A percentile compares a stretch with the other conserved stretches of the same genome.
These are phyloP conservation scores for Yamadazyma kitorensis DNA, from an alignment of 805 yeast species.

Conservation along the genomic window DNA sequence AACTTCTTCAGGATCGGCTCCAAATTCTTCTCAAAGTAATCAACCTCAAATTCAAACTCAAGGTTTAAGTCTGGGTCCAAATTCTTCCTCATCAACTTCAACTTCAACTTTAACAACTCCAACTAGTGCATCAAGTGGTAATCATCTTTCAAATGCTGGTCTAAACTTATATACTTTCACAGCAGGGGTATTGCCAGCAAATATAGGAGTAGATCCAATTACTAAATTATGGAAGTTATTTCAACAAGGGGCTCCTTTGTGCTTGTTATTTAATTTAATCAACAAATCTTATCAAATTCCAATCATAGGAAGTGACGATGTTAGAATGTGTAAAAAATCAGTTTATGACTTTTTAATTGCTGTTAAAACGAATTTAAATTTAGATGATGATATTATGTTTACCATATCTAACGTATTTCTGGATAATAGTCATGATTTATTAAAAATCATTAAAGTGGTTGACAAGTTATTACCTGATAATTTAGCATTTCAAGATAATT, in stretches of 20 bases:
- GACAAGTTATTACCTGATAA: slow-evolving; percentile 43
- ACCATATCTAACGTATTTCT: slow-evolving; percentile 88
- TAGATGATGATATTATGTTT: slow-evolving; percentile 80
- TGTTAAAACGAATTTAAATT: slow-evolving; percentile 70
- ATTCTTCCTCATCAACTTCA: slow-evolving; percentile 6
- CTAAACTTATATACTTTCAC: slow-evolving; percentile 56
- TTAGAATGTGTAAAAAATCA: slow-evolving; percentile 80
- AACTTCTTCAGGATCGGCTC: slow-evolving; percentile 16
- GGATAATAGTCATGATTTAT: slow-evolving; percentile 72
- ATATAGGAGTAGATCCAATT: slow-evolving; percentile 81
- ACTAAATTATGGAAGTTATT: slow-evolving; percentile 85
- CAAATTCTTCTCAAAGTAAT: too few species aligned
- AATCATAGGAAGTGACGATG: slow-evolving; percentile 71
- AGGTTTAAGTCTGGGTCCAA: too few species aligned
- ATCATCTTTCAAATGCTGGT: slow-evolving; percentile 18
- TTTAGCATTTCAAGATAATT: slow-evolving; percentile 20
- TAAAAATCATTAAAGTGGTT: slow-evolving; percentile 73
- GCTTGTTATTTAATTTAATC: slow-evolving; percentile 73
- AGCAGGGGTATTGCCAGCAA: slow-evolving; percentile 75
- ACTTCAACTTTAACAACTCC: slow-evolving; percentile 10
- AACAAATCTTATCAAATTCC: slow-evolving; percentile 42
- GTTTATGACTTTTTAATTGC: slow-evolving; percentile 88
- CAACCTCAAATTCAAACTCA: too few species aligned
- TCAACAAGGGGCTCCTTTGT: slow-evolving; percentile 90
- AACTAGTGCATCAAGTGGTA: slow-evolving; percentile 16